Base-by-base conservation (phyloP, 257 asterid species). In the Capsicum pubescens region DNA sequence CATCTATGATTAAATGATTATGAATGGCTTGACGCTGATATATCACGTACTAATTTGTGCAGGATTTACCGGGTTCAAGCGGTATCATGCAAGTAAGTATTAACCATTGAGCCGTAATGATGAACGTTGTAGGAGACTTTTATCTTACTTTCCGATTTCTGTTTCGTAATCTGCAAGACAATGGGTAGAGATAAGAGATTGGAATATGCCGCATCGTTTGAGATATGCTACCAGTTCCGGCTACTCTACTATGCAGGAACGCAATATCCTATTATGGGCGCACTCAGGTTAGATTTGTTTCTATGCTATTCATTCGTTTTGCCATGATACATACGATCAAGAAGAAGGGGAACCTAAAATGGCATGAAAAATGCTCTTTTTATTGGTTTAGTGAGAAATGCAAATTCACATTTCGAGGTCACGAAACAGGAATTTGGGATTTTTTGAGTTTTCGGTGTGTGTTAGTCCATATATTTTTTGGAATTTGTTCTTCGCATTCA, bases 201-300 rank as follows among this genome's bases (percentile, higher is more conserved):
- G 91, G 97, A 90, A 76, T 94, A 94, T 87, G 97, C 98, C 9
- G 97, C 98, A 81, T 92, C 98, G 13, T 94, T 96, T 80, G 99
- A 93, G 91, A 89, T 91, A 21, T 94, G 97, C 94, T 96, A 96
- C 90, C 83, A 84, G 85, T 94, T 96, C 87, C 98, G 99, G 85
- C 89, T 96, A 67, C 95, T 96, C 80, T 96, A 94, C 81, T 94
- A 94, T 87, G 87, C 93, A 10, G 98, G 99, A 86, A 94, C 99
- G 36, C 99, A 94, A 84, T 96, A 92, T 87, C 99, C 98, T 17
- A 96, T 96, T 80, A 94, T 96, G 99, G 99, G 91, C 70, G 99
- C 98, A 79, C 99, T 96, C 90, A 92, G 98, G 99, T 96, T 78
- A 85, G 87, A 78, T 84, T 83, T 82, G 42, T 7, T 46, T 61